Percentiles rank a stretch among this genome's conserved stretches.
phyloP scores from a whole-genome alignment of 2,329 filamentous ascomycete species.

The Amauroascus niger region DNA sequence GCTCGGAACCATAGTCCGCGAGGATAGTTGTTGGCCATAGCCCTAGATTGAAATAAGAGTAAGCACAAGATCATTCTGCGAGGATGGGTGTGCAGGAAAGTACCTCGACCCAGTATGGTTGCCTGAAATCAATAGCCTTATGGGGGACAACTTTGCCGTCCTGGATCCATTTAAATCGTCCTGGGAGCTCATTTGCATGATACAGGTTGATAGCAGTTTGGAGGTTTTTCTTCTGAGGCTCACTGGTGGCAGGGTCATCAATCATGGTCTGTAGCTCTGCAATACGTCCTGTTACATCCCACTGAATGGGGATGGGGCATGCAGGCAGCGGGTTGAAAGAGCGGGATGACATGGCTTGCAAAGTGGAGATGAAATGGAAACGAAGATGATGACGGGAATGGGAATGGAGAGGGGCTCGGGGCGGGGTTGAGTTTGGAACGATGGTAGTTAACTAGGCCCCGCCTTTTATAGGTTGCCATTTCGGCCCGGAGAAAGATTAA shows the following conservation, averaged over 20 bases:
- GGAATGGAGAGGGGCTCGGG: too few relatives aligned
- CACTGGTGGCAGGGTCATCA: slow-evolving; percentile 9
- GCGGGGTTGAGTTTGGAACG: too few relatives aligned
- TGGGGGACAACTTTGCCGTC: slow-evolving; percentile 13
- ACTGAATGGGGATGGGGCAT: slow-evolving; percentile 14
- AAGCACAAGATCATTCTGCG: slow-evolving; percentile 1
- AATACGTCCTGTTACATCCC: slow-evolving; percentile 13
- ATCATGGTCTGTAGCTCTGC: slow-evolving; percentile 14
- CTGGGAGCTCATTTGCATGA: slow-evolving; percentile 13
- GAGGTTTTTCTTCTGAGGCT: slow-evolving; percentile 13
- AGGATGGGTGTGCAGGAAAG: neutral
- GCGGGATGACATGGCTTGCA: slow-evolving; percentile 2
- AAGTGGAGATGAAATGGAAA: too few relatives aligned
- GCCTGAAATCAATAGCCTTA: slow-evolving; percentile 11
- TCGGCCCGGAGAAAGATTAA: too few relatives aligned
- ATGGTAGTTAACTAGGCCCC: too few relatives aligned
- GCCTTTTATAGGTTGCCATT: too few relatives aligned
- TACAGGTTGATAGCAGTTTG: slow-evolving; percentile 14
- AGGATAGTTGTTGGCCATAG: slow-evolving; percentile 12
- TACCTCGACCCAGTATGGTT: slow-evolving; percentile 13
- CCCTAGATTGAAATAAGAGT: slow-evolving; percentile 11
- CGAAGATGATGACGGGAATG: too few relatives aligned
- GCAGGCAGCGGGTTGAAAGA: slow-evolving; percentile 11
- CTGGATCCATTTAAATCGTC: slow-evolving; percentile 10
- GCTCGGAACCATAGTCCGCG: slow-evolving; percentile 2